Base-by-base conservation (phyloP, 225 moss, liverwort and hornwort genomes). In the Sphagnum contortum region DNA sequence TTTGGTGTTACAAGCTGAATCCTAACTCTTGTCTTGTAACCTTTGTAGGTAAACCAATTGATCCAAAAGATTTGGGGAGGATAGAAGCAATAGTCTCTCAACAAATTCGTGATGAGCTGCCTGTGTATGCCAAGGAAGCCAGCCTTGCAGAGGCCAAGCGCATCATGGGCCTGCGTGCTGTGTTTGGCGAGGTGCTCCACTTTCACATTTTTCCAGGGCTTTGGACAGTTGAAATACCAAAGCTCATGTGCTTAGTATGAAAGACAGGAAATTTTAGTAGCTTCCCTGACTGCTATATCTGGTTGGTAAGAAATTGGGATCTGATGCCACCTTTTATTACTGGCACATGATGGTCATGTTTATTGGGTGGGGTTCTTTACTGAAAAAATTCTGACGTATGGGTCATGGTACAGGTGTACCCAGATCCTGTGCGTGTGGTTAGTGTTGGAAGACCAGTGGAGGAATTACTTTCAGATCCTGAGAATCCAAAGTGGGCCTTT, bases 341-440 rank as follows among this genome's bases (percentile, higher is more conserved):
- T 29, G 29, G 29, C 29, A 29, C 29, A 29, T 29, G 29, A 29
- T 29, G 29, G 29, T 29, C 29, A 29, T 29, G 29, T 29, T 29
- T 29, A 29, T 29, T 29, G 29, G 29, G 29, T 29, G 29, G 29
- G 29, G 29, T 29, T 29, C 29, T 29, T 29, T 29, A 29, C 29
- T 29, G 29, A 29, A 29, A 29, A 29, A 29, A 29, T 29, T 29
- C 29, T 29, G 29, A 29, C 29, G 29, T 29, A 29, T 29, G 29
- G 29, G 29, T 29, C 29, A 29, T 29, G 29, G 29, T 52, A 53
- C 62, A 86, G 82, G 85, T 82, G 0, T 86, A 82, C 48, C 82
- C 86, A 0, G 79, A 86, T 57, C 86, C 82, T 66, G 86, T 86
- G 57, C 74, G 82, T 74, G 81, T 86, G 48, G 77, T 86, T 68